Base-by-base conservation (phyloP, 495 filamentous ascomycete species). In the Aspergillus nanangensis region DNA sequence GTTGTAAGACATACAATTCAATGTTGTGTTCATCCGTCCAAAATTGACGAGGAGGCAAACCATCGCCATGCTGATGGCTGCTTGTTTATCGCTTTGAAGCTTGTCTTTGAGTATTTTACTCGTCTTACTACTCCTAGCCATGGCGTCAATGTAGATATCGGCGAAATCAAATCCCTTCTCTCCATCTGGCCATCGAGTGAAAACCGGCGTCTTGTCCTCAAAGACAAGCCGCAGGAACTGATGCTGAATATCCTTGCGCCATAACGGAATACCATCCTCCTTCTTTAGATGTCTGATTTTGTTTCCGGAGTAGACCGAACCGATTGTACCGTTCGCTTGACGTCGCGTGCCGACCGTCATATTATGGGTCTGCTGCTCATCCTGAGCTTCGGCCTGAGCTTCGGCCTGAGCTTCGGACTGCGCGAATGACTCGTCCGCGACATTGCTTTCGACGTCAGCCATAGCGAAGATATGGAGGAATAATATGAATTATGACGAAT, bases 101-200 rank as follows among this genome's bases (percentile, higher is more conserved):
- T 98, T 98, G 56, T 98, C 93, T 60, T 94, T 87, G 41, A 98
- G 75, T 48, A 98, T 94, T 67, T 97, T 96, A 70, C 93, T 97
- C 22, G 91, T 96, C 74, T 98, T 98, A 77, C 89, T 96, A 66
- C 93, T 98, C 67, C 89, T 78, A 5, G 94, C 90, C 93, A 98
- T 98, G 33, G 92, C 89, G 66, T 97, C 91, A 60, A 98, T 89
- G 67, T 98, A 98, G 38, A 97, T 78, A 65, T 98, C 89, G 22
- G 93, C 89, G 59, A 98, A 98, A 52, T 84, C 93, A 58, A 90
- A 78, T 49, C 83, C 82, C 52, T 77, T 77, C 38, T 80, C 75
- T 36, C 75, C 71, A 46, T 90, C 84, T 8, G 78, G 75, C 47
- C 85, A 83, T 57, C 92, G 92, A 54, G 90, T 95, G 63, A 98